Evolutionary conservation across 2,329 filamentous ascomycete species (phyloP).

Genomic region (Elsinoe australis): DNA sequence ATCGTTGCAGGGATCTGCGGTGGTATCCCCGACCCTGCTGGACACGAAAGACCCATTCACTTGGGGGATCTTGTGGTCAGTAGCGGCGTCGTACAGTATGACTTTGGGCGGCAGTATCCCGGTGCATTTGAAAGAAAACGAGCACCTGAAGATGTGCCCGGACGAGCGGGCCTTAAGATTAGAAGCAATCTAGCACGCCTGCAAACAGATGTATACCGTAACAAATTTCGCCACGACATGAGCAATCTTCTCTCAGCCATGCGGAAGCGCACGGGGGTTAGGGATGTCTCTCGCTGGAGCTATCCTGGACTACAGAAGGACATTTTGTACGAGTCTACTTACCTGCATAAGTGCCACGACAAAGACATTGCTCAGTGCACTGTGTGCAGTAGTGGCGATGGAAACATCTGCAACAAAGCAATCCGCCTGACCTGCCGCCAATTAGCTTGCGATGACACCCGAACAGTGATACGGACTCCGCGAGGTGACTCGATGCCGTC

Average conservation of each 20-base stretch:
- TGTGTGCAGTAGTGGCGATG: slow-evolving; percentile 20
- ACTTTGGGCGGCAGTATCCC: slow-evolving; percentile 27
- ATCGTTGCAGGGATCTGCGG: slow-evolving; percentile 25
- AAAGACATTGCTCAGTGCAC: not conserved
- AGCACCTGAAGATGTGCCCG: slow-evolving; percentile 21
- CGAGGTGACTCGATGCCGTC: not conserved
- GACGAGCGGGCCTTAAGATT: slow-evolving; percentile 23
- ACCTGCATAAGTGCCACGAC: not conserved
- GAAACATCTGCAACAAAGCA: not conserved
- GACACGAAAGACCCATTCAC: slow-evolving; percentile 12
- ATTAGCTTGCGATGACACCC: slow-evolving; percentile 25
- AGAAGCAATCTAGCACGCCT: slow-evolving; percentile 22
- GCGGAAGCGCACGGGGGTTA: too few species aligned
- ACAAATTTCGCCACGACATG: not conserved
- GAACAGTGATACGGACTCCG: not conserved
- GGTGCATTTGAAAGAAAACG: slow-evolving; percentile 26
- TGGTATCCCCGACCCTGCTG: too few species aligned
- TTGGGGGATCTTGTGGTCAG: slow-evolving; percentile 32
- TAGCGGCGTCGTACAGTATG: slow-evolving; percentile 25
- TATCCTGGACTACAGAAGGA: not conserved
- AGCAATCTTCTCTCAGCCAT: too few species aligned
- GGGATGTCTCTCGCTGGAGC: not conserved
- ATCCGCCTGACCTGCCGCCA: slow-evolving; percentile 22
- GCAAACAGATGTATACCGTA: slow-evolving; percentile 11
- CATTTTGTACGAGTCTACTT: not conserved